phyloP scores from a whole-genome alignment of 441 rosid species.

The Gossypium gossypioides region DNA sequence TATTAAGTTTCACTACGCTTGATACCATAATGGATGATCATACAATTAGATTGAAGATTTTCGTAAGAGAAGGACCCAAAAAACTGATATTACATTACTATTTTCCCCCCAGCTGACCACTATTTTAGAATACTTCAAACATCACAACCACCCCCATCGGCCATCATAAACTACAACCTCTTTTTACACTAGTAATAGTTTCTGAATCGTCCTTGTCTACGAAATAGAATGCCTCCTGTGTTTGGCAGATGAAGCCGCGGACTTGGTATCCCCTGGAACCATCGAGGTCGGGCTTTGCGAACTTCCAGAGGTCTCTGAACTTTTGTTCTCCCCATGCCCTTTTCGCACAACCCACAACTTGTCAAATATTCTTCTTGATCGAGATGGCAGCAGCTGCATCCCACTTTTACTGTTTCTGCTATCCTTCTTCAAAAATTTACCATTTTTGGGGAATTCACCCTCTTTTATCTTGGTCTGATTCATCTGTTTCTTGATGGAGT shows the following conservation, averaged over 20 bases:
- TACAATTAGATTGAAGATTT: not conserved
- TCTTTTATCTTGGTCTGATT: conserved; percentile 31
- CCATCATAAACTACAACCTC: conserved; percentile 19
- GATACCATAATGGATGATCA: not conserved
- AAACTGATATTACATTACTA: conserved; percentile 1
- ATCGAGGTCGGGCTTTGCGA: conserved; percentile 75
- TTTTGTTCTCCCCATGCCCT: conserved; percentile 48
- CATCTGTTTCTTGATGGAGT: conserved; percentile 27
- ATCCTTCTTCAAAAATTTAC: conserved; percentile 46
- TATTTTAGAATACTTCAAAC: not conserved
- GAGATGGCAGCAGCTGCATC: conserved; percentile 59
- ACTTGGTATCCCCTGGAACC: conserved; percentile 56
- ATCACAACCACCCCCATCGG: not conserved
- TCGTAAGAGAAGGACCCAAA: not conserved
- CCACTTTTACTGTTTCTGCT: conserved; percentile 66
- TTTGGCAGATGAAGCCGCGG: conserved; percentile 57
- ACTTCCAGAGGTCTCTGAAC: conserved; percentile 91
- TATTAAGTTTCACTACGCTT: not conserved
- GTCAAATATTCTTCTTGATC: conserved; percentile 85
- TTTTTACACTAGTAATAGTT: conserved; percentile 30
- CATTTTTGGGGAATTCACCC: conserved; percentile 27
- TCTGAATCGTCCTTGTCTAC: conserved; percentile 20
- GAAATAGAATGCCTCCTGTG: conserved; percentile 78
- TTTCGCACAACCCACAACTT: conserved; percentile 64
- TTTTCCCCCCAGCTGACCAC: not conserved